Percentiles rank a stretch among this genome's conserved stretches.
These are phyloP conservation scores for Tulasnella sp. DNA, from an alignment of 768 basidiomycete genomes.

Conservation along the genomic window DNA sequence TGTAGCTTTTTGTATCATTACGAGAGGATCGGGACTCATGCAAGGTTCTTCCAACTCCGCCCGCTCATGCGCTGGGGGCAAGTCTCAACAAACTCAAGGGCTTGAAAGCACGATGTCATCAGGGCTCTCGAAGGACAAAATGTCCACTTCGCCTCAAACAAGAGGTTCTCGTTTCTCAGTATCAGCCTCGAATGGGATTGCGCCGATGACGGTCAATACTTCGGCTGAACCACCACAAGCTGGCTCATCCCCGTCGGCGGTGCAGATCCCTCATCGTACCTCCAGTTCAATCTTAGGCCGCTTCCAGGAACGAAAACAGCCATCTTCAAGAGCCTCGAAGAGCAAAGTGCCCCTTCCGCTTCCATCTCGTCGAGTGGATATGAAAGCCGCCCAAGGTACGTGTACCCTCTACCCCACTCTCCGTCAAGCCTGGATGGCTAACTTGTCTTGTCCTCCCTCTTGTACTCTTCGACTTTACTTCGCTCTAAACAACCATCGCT, in stretches of 20 bases:
- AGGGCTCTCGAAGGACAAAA: neutral
- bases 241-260: neutral
- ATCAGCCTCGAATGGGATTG: neutral
- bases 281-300: neutral
- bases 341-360: slow-evolving; percentile 57
- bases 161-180: neutral
- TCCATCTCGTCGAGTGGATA: neutral
- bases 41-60: neutral
- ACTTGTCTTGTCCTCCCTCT: neutral
- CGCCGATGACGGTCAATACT: neutral
- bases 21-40: neutral
- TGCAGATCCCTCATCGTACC: neutral
- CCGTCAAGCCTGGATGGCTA: neutral
- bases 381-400: neutral
- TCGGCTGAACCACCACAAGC: neutral
- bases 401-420: neutral
- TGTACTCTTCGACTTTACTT: neutral
- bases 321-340: slow-evolving; percentile 41
- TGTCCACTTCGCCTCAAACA: slow-evolving; percentile 1
- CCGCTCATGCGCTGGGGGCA: neutral
- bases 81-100: neutral
- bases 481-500: neutral
- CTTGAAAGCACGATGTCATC: neutral
- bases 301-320: slow-evolving; percentile 28
- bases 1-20: neutral